Percentiles rank a stretch among this genome's conserved stretches.
phyloP scores from a whole-genome alignment of 2,329 filamentous ascomycete genomes.

The Pseudogymnoascus destructans region DNA sequence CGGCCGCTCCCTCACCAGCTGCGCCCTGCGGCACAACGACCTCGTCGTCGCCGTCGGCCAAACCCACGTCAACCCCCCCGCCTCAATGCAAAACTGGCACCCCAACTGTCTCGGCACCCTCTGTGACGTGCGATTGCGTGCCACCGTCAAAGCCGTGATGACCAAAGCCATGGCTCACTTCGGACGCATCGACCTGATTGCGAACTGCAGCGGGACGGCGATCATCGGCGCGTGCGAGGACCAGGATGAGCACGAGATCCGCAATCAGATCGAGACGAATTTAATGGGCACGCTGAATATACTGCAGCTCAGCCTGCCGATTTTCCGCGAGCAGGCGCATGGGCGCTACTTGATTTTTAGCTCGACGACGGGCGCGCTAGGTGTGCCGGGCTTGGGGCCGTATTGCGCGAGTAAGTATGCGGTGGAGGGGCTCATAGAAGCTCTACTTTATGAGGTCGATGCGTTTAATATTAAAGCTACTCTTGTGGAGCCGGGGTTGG shows the following conservation, averaged over 20 bases:
- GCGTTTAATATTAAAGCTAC: slow-evolving; percentile 86
- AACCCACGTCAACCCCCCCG: slow-evolving; percentile 59
- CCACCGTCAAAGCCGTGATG: slow-evolving; percentile 63
- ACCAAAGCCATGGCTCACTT: slow-evolving; percentile 59
- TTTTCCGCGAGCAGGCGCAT: slow-evolving; percentile 62
- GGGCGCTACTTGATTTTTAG: slow-evolving; percentile 93
- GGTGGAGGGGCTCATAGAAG: slow-evolving; percentile 88
- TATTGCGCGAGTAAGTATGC: slow-evolving; percentile 98
- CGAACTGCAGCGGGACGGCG: slow-evolving; percentile 88
- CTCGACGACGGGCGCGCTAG: slow-evolving; percentile 81
- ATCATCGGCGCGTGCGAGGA: slow-evolving; percentile 94
- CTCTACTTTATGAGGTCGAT: slow-evolving; percentile 92
- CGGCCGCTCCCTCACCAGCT: slow-evolving; percentile 78
- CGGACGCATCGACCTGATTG: slow-evolving; percentile 74
- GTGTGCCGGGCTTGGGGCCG: slow-evolving; percentile 80
- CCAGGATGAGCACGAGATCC: slow-evolving; percentile 87
- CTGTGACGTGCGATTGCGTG: slow-evolving; percentile 76
- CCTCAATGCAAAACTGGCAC: slow-evolving; percentile 60
- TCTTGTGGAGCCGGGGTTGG: slow-evolving; percentile 79
- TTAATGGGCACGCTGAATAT: slow-evolving; percentile 94
- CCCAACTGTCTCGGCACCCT: slow-evolving; percentile 64
- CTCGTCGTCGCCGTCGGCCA: slow-evolving; percentile 77
- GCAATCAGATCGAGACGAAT: slow-evolving; percentile 95
- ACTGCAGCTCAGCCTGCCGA: slow-evolving; percentile 74
- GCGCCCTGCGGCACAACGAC: slow-evolving; percentile 67